Base-by-base conservation (phyloP, 768 basidiomycete species). In the Lactarius psammicola region DNA sequence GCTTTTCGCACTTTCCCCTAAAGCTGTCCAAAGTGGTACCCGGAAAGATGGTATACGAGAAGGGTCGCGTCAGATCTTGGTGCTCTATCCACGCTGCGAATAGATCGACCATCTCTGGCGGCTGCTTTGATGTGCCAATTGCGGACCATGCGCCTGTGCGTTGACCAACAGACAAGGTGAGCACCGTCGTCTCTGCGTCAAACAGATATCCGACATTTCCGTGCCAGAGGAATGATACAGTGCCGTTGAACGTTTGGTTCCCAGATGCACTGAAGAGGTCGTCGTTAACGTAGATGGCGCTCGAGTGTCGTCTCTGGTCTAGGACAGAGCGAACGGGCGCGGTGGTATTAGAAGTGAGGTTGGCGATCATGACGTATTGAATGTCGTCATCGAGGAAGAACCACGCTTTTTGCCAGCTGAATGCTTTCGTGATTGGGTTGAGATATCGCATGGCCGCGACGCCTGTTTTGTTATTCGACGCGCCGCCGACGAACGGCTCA, bases 331-430 rank as follows among this genome's bases (percentile, higher is more conserved):
- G 80, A 17, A 89, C 80, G 2, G 84, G 78, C 2, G 81, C 79
- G 58, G 71, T 74, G n/a, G 75, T 72, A 26, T 58, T 76, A 0
- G 84, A 83, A 26, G 78, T 71, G 53, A 89, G 74, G 66, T 77
- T 78, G 58, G 85, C 79, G 30, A 89, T 71, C 81, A 85, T 85
- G 67, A 89, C 84, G 68, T 85, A 80, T 69, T 88, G 86, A 11
- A 85, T 76, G 65, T 87, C 85, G 69, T 85, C 75, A 17, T 82
- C 80, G 38, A 90, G 77, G 81, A 88, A 90, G 77, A 90, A 89
- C 85, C 86, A 89, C 0, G 83, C 80, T 75, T 90, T 90, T 70
- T 88, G 86, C 80, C 82, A 91, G 51, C 76, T 72, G 36, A 90
- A 73, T 11, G 78, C 70, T 18, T 76, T 69, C 5, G 86, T 88